Evolutionary conservation across 176 grass and related monocot species (phyloP).

Genomic region (Avena sativa): DNA sequence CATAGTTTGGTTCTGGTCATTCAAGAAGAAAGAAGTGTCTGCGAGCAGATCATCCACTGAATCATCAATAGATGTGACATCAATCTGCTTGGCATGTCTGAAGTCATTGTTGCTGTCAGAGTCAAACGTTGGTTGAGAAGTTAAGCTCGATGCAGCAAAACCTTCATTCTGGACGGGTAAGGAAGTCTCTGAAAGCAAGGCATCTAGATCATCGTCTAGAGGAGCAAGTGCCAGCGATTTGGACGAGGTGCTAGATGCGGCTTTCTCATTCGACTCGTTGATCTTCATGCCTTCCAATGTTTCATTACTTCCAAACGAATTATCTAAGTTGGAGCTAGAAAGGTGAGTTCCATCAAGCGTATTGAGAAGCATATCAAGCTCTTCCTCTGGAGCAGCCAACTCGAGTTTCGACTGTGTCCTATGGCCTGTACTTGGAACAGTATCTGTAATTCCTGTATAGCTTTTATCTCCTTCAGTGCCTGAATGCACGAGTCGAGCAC

Average conservation of each 20-base stretch:
- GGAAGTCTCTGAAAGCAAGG: slow-evolving; percentile 66
- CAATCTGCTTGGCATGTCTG: slow-evolving; percentile 35
- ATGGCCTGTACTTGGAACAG: slow-evolving; percentile 27
- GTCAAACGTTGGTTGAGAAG: slow-evolving; percentile 26
- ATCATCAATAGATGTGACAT: slow-evolving; percentile 47
- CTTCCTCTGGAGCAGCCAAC: slow-evolving; percentile 57
- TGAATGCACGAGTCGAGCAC: slow-evolving; percentile 1
- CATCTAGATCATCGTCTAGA: slow-evolving; percentile 62
- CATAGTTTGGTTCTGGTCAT: slow-evolving; percentile 41
- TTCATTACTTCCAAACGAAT: slow-evolving; percentile 9
- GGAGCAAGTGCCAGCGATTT: slow-evolving; percentile 7
- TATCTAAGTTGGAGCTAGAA: slow-evolving; percentile 50
- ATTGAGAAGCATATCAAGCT: slow-evolving; percentile 77
- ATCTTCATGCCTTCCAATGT: neutral
- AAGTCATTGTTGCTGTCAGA: slow-evolving; percentile 16
- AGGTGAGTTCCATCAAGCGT: slow-evolving; percentile 58
- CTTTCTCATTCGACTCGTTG: slow-evolving; percentile 14
- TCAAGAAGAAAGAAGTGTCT: slow-evolving; percentile 35
- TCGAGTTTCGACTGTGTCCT: slow-evolving; percentile 38
- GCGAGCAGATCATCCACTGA: slow-evolving; percentile 58
- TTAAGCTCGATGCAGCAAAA: slow-evolving; percentile 15
- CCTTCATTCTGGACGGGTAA: slow-evolving; percentile 29
- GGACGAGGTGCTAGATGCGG: slow-evolving; percentile 7
- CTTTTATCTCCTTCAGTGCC: slow-evolving; percentile 33
- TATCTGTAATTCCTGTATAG: neutral